Evolutionary conservation across 306 rosid species (phyloP), one percentile per base, ranked within the genome.

Genomic region (Cucumis hystrix): DNA sequence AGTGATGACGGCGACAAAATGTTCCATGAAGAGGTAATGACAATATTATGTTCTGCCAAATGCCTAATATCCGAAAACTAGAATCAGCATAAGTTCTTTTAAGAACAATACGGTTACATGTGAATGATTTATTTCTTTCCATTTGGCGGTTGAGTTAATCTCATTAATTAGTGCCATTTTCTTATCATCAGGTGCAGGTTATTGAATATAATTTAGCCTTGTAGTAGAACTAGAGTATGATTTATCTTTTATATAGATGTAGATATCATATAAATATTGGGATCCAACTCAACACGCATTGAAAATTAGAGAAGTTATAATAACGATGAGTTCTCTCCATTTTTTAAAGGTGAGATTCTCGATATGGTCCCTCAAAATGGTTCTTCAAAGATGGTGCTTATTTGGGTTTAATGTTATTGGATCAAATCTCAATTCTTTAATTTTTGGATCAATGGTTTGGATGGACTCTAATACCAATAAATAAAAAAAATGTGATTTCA

Each of bases 1-100:
- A 95, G 96, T 73, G 96, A 95, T 73, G 93, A 87, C 8, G 84
- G 28, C 57, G 83, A 89, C 79, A 80, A 83, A 64, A 79, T 58
- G 39, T 83, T 60, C 55, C 85, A 78, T 55, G 99, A 95, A 49
- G 99, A 95, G 97, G 99, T 95, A 88, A 52, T 41, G 21, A 20
- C 74, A 12, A 10, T 54, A 47, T 49, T 49, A 71, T 21, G 23
- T 16, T 41, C 13, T 37, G 0, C 25, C 37, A 74, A 16, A 6
- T 21, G 1, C 6, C 51, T 43, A 47, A 10, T 64, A 60, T 60
- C 51, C 3, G 4, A 39, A 65, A 8, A 65, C 56, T 68, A 8
- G n/a, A 43, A 43, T 47, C 75, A 14, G 75, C 59, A 23, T 4
- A 59, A 70, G 41, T 70, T 2, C 40, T 70, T 23, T 70, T 13